These are phyloP conservation scores for Globisporangium cystogenes DNA, from an alignment of 352 stramenopile species.

Conservation along the genomic window DNA sequence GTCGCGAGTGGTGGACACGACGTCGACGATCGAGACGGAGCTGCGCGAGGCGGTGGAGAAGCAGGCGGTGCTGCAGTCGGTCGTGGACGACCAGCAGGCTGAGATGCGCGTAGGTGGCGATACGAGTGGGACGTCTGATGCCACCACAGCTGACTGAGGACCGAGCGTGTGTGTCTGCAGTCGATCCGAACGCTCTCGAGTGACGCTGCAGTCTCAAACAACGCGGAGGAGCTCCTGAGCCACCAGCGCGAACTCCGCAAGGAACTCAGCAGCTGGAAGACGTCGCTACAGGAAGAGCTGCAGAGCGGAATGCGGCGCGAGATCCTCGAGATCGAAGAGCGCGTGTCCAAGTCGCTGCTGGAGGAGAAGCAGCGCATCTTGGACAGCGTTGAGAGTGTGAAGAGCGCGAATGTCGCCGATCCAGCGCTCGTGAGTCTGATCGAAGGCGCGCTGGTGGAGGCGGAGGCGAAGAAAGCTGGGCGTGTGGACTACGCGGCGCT, in stretches of 20 bases:
- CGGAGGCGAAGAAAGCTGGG: constrained; percentile 40
- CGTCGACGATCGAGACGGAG: constrained; percentile 26
- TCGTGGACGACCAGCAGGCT: constrained; percentile 30
- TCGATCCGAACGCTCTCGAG: constrained; percentile 8
- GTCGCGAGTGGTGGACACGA: constrained; percentile 42
- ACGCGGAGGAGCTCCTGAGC: neutral
- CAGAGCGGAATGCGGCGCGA: constrained; percentile 41
- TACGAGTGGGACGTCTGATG: neutral
- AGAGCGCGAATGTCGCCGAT: constrained; percentile 44
- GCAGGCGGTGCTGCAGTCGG: constrained; percentile 21
- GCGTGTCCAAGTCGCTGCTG: constrained; percentile 49
- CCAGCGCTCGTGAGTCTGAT: constrained; percentile 57
- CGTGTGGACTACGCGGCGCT: constrained; percentile 62
- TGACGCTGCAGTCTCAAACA: constrained; percentile 1
- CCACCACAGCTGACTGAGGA: no score
- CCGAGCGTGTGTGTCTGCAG: constrained; percentile 3
- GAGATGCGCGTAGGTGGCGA: constrained; percentile 31
- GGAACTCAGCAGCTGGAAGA: constrained; percentile 26
- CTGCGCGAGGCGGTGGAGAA: constrained; percentile 18
- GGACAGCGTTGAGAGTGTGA: constrained; percentile 44
- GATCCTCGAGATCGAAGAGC: constrained; percentile 49
- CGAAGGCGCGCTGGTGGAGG: constrained; percentile 24
- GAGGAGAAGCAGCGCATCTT: constrained; percentile 51
- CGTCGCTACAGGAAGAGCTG: constrained; percentile 22
- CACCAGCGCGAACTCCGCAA: constrained; percentile 16